Base-by-base conservation (phyloP, 164 flowering plant genomes). In the Nymphaea colorata region DNA sequence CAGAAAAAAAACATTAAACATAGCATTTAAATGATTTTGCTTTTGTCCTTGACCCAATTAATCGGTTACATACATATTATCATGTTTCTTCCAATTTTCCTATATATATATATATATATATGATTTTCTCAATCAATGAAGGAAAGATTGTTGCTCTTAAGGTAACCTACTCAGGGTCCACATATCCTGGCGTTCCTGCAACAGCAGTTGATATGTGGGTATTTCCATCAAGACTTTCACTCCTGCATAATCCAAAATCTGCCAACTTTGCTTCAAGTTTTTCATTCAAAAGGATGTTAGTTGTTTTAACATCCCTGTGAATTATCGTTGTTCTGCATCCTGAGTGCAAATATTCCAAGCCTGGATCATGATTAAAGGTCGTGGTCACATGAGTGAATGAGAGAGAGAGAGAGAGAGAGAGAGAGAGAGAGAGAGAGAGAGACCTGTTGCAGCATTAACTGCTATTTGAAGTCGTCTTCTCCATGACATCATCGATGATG, bases 251-350 rank as follows among this genome's bases (percentile, higher is more conserved):
- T 11, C 87, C 87, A 71, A 82, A 84, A 15, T 64, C 66, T 43
- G 66, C 66, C 5, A 63, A 17, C 25, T 63, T 63, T 5, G 42
- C 65, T 17, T 76, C 78, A 59, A 80, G 70, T 0, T 74, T 68
- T 17, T 82, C 76, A 66, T 74, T 69, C 44, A 82, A 17, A 6
- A 85, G 67, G 62, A 85, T 85, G 72, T 85, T 82, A 18, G 79
- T 73, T 72, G 66, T 8, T 44, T 64, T 64, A 43, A 64, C 66
- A 64, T 64, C 87, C 73, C 87, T 78, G 69, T 83, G 89, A 25
- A 83, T 53, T 42, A 83, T 77, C 2, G 86, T 83, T 69, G 85
- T 86, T 68, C 70, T 75, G 71, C 84, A 81, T 18, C 84, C 86
- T 68, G 64, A 66, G 68, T 45, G 53, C 53, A 45, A 45, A 45